Evolutionary conservation across 2,329 filamentous ascomycete species (phyloP).

Genomic region (Sporothrix sp.): DNA sequence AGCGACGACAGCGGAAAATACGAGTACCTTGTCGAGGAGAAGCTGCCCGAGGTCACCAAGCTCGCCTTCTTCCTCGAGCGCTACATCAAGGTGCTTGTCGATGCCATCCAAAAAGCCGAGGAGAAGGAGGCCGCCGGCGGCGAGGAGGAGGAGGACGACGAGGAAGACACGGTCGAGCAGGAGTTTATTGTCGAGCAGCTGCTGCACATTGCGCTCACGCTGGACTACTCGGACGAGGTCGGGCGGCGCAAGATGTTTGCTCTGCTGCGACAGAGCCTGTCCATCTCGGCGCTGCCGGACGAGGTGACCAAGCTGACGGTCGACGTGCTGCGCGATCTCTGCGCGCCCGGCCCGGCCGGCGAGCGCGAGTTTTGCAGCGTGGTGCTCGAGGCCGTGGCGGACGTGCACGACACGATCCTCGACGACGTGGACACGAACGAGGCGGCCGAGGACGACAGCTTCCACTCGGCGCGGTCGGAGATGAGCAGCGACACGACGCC

Average conservation of each 20-base stretch:
- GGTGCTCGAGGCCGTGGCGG: slow-evolving; percentile 86
- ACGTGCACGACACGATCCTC: slow-evolving; percentile 89
- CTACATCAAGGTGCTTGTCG: slow-evolving; percentile 61
- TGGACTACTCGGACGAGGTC: slow-evolving; percentile 97
- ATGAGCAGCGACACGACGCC: slow-evolving; percentile 57
- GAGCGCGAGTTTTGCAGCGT: slow-evolving; percentile 77
- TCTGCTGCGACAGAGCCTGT: slow-evolving; percentile 74
- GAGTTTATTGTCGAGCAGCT: slow-evolving; percentile 96
- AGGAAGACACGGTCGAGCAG: slow-evolving; percentile 77
- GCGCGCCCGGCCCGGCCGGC: slow-evolving; percentile 61
- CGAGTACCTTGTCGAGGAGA: slow-evolving; percentile 73
- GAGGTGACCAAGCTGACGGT: slow-evolving; percentile 84
- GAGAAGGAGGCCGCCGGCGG: slow-evolving; percentile 37
- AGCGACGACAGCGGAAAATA: slow-evolving; percentile 63
- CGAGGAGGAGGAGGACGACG: slow-evolving; percentile 57
- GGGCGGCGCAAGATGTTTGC: slow-evolving; percentile 94
- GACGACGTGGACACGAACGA: slow-evolving; percentile 50
- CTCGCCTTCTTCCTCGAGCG: slow-evolving; percentile 79
- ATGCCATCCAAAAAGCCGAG: slow-evolving; percentile 50
- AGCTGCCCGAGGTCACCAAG: slow-evolving; percentile 88
- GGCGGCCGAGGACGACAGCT: slow-evolving; percentile 63
- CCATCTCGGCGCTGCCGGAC: slow-evolving; percentile 79
- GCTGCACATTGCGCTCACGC: slow-evolving; percentile 78
- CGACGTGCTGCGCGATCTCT: slow-evolving; percentile 73
- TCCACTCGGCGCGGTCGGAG: slow-evolving; percentile 86